These are phyloP conservation scores for Macaranga tanarius DNA, from an alignment of 441 rosid species.

Conservation along the genomic window DNA sequence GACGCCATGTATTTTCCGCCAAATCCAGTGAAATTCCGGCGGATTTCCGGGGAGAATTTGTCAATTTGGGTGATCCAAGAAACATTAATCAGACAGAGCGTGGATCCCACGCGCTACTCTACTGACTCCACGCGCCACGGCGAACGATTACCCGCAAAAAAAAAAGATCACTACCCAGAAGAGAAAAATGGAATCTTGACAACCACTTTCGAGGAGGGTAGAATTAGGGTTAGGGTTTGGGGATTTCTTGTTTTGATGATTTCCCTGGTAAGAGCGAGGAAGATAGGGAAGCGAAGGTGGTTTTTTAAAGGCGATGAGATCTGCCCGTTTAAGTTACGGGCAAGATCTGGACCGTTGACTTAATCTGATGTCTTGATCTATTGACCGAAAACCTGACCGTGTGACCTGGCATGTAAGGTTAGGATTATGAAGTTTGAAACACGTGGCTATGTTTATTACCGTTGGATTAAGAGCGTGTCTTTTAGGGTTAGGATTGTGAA, in stretches of 20 bases:
- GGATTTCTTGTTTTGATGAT: slow-evolving; percentile 31
- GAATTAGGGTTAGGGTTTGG: slow-evolving; percentile 31
- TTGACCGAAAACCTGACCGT: slow-evolving; percentile 34
- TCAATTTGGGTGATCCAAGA: slow-evolving; percentile 12
- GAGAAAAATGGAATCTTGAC: neutral
- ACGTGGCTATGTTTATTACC: slow-evolving; percentile 28
- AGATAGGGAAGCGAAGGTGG: slow-evolving; percentile 32
- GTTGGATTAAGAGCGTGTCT: slow-evolving; percentile 23
- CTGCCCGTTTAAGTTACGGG: slow-evolving; percentile 50
- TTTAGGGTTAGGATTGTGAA: slow-evolving; percentile 31
- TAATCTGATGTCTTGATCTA: slow-evolving; percentile 12
- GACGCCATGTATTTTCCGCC: slow-evolving; percentile 54
- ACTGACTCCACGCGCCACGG: slow-evolving; percentile 13
- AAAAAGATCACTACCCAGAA: neutral
- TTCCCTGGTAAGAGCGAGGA: slow-evolving; percentile 45
- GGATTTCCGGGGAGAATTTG: slow-evolving; percentile 20
- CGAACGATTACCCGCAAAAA: neutral
- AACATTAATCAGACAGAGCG: slow-evolving; percentile 29
- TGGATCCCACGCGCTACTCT: slow-evolving; percentile 24
- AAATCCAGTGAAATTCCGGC: slow-evolving; percentile 30
- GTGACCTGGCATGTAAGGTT: slow-evolving; percentile 48
- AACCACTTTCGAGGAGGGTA: neutral
- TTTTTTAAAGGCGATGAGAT: slow-evolving; percentile 64
- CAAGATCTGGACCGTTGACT: slow-evolving; percentile 34
- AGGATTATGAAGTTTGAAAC: slow-evolving; percentile 17